These are phyloP conservation scores for Metschnikowia colocasiae DNA, from an alignment of 805 yeast genomes.

Conservation along the genomic window DNA sequence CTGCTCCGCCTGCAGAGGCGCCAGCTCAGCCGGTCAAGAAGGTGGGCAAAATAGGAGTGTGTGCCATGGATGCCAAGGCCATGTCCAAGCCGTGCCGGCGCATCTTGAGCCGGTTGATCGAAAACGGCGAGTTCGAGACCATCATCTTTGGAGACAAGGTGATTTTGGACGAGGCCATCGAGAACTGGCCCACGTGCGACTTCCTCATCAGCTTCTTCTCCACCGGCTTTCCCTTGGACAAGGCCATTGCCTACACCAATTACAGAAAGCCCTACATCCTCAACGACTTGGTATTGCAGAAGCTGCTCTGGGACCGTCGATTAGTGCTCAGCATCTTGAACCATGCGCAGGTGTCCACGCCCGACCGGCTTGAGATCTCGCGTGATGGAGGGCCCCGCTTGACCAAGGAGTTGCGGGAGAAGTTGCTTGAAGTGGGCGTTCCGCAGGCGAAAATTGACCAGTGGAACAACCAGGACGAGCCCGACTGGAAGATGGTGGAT, in stretches of 20 bases:
- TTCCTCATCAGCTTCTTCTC: conserved; percentile 90
- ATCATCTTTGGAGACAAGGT: conserved; percentile 97
- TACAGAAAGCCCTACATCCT: conserved; percentile 85
- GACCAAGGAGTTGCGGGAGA: conserved; percentile 47
- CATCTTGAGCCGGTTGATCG: conserved; percentile 81
- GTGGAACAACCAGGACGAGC: conserved; percentile 69
- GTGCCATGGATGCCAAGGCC: conserved; percentile 98
- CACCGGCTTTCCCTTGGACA: conserved; percentile 93
- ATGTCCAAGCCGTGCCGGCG: conserved; percentile 93
- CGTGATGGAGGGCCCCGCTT: conserved; percentile 96
- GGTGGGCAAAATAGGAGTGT: conserved; percentile 93
- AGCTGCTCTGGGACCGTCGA: conserved; percentile 96
- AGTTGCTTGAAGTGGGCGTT: conserved; percentile 45
- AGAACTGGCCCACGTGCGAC: conserved; percentile 99
- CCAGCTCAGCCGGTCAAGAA: conserved; percentile 41
- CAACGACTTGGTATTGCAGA: conserved; percentile 88
- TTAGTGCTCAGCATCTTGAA: conserved; percentile 76
- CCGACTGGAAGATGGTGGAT: conserved; percentile 83
- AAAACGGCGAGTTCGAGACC: conserved; percentile 93
- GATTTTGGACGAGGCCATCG: conserved; percentile 86
- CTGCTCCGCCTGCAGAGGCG: not conserved
- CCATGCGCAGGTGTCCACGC: conserved; percentile 84
- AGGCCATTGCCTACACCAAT: conserved; percentile 87
- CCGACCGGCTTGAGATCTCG: conserved; percentile 80
- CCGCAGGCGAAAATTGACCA: conserved; percentile 45